Base-by-base conservation (phyloP, 805 yeast genomes). In the Starmerella powellii region DNA sequence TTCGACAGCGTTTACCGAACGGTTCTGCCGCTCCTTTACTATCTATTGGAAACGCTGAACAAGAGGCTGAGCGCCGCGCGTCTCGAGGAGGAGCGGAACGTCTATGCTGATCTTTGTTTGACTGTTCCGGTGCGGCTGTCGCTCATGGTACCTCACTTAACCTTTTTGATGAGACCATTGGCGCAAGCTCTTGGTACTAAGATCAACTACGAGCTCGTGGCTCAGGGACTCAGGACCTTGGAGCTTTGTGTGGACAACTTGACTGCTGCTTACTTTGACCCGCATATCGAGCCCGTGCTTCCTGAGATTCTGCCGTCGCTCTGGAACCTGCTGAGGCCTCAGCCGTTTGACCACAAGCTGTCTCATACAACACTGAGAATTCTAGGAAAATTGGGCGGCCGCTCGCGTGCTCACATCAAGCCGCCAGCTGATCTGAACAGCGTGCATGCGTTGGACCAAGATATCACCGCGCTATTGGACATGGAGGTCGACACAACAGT, bases 261-360 rank as follows among this genome's bases (percentile, higher is more conserved):
- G 47, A 93, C 97, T 0, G 94, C 97, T 0, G 94, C 87, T 50
- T 91, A 87, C 60, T 86, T 91, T 60, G 98, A 91, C 55, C 97
- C 98, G 2, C 87, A 91, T 57, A 78, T 91, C 46, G 96, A 87
- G 56, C 97, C 99, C 0, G 96, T 87, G 2, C 78, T 88, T 41
- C 93, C 83, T 46, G 96, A 91, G 52, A 86, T 93, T 1, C 82
- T 87, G 84, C 78, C 80, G 30, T 94, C 96, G 0, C 66, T 91
- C 27, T 91, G 95, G 88, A 78, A 74, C 48, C 91, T 88, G 53
- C 63, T 91, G 51, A 78, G 78, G 54, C 98, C 99, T 1, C 71
- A 87, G 28, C 97, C 99, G 0, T 86, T 85, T 58, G 84, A 82
- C 51, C 97, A 91, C 53, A 94, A 85, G 50, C 95, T 87, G 51